Evolutionary conservation across 2,329 filamentous ascomycete genomes (phyloP).

Genomic region (Penicillium fuscoglaucum): DNA sequence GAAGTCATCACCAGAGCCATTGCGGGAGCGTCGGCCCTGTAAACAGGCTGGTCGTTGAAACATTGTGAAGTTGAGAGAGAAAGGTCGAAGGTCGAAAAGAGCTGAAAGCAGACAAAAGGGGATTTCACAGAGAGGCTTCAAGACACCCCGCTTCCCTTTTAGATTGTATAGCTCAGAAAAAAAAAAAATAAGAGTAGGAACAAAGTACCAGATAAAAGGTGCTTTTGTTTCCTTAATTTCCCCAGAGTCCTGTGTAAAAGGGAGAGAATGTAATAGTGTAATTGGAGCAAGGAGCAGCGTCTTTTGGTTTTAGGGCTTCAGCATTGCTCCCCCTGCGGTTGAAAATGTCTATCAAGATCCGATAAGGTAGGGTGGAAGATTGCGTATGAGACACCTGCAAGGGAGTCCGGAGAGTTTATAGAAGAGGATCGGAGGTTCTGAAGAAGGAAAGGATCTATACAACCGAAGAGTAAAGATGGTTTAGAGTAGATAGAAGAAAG

Average conservation of each 20-base stretch:
- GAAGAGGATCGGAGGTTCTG: neutral
- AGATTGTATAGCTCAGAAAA: slow-evolving; percentile 8
- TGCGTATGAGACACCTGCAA: slow-evolving; percentile 27
- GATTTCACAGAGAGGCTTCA: neutral
- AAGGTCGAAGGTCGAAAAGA: neutral
- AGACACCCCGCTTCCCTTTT: slow-evolving; percentile 19
- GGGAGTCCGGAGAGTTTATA: slow-evolving; percentile 14
- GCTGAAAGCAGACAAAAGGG: neutral
- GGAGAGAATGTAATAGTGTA: slow-evolving; percentile 34
- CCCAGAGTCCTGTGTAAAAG: slow-evolving; percentile 27
- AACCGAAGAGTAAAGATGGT: slow-evolving; percentile 14
- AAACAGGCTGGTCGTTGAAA: slow-evolving; percentile 38
- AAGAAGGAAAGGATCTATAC: slow-evolving; percentile 28
- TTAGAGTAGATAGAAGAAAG: slow-evolving; percentile 15
- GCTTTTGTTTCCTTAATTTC: slow-evolving; percentile 30
- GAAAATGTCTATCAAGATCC: slow-evolving; percentile 18
- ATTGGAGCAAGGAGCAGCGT: slow-evolving; percentile 27
- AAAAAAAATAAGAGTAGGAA: slow-evolving; percentile 14
- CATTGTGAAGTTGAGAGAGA: slow-evolving; percentile 26
- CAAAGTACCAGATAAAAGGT: slow-evolving; percentile 30
- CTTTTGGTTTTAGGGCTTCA: slow-evolving; percentile 27
- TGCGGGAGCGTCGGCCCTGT: slow-evolving; percentile 32
- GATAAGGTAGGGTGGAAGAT: slow-evolving; percentile 21
- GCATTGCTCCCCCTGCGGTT: slow-evolving; percentile 32
- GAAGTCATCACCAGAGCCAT: slow-evolving; percentile 33